These are phyloP conservation scores for Gynostemma pentaphyllum DNA, from an alignment of 306 rosid species.

Conservation along the genomic window DNA sequence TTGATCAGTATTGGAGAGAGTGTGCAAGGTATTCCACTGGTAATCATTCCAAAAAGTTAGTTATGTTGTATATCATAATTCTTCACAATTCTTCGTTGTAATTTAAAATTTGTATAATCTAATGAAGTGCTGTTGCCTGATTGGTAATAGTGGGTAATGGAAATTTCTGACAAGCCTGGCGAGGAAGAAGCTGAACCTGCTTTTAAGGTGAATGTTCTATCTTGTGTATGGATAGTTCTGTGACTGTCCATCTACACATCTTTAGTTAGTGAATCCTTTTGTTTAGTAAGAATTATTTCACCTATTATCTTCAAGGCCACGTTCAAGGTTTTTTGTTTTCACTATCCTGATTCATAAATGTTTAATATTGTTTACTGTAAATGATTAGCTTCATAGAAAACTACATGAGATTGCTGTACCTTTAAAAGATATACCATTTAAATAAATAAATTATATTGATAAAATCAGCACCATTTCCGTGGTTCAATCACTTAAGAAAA, in stretches of 20 bases:
- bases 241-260: background rate
- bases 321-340: background rate
- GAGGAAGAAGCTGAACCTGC: conserved; percentile 84
- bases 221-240: background rate
- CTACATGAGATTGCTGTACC: background rate
- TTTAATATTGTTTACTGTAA: background rate
- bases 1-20: conserved; percentile 82
- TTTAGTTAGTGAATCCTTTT: background rate
- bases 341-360: background rate
- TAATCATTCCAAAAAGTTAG: conserved; percentile 30
- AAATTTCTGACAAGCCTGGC: conserved; percentile 94
- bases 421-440: background rate
- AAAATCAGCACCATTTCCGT: background rate
- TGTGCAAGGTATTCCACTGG: conserved; percentile 87
- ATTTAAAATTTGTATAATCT: background rate
- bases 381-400: background rate
- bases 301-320: background rate
- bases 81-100: background rate
- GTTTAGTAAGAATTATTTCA: background rate
- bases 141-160: conserved; percentile 74
- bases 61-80: conserved; percentile 2
- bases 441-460: background rate
- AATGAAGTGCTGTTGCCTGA: background rate
- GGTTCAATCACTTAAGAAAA: too few species aligned
- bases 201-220: conserved; percentile 60